These are phyloP conservation scores for Coelastrella sp. DNA, from an alignment of 139 green algal genomes.

Conservation along the genomic window DNA sequence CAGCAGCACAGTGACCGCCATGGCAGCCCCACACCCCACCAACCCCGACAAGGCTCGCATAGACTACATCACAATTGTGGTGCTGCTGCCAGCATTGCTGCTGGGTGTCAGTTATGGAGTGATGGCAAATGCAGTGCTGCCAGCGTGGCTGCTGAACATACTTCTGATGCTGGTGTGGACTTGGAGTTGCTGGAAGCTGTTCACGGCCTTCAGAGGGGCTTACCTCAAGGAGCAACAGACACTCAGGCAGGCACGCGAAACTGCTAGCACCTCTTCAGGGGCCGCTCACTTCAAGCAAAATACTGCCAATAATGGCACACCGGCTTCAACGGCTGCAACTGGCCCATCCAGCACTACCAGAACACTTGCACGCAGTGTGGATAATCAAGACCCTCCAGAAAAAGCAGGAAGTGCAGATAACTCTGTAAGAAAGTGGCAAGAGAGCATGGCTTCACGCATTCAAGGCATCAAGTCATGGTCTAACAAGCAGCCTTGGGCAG, in stretches of 20 bases:
- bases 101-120: constrained; percentile 3
- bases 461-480: not conserved
- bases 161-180: constrained; percentile 13
- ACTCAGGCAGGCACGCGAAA: not conserved
- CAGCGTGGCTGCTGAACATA: constrained; percentile 30
- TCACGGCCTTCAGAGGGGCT: not conserved
- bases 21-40: constrained; percentile 12
- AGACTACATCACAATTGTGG: constrained; percentile 12
- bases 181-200: not conserved
- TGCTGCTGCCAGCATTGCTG: constrained; percentile 6
- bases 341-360: not conserved
- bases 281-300: not conserved
- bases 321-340: not conserved
- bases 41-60: not conserved
- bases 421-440: not conserved
- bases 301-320: not conserved
- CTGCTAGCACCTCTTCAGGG: not conserved
- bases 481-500: not conserved
- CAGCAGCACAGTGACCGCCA: not conserved
- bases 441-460: too few species aligned
- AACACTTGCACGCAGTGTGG: not conserved
- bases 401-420: not conserved
- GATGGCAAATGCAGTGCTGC: not conserved
- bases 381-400: not conserved
- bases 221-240: not conserved